These are phyloP conservation scores for Oxyria digyna DNA, from an alignment of 148 eudicot genomes.

Conservation along the genomic window DNA sequence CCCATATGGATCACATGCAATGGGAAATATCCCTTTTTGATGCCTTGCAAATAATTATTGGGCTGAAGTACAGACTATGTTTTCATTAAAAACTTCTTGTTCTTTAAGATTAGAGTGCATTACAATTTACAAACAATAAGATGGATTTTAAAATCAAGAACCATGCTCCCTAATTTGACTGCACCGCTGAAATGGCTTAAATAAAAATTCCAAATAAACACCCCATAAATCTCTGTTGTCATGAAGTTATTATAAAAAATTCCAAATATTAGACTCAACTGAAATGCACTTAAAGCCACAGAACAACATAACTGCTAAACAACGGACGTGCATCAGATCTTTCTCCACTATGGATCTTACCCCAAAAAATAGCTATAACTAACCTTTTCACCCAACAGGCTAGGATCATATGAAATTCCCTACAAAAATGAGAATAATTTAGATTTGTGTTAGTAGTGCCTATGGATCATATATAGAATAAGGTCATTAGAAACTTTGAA, in stretches of 20 bases:
- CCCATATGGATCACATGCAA: background rate
- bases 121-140: too few relatives aligned
- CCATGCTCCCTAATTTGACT: too few relatives aligned
- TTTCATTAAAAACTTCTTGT: too few relatives aligned
- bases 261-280: background rate
- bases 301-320: background rate
- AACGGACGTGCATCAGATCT: background rate
- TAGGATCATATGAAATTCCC: constrained; percentile 46
- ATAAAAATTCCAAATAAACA: too few relatives aligned
- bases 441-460: background rate
- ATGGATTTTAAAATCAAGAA: too few relatives aligned
- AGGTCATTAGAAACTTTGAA: background rate
- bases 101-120: too few relatives aligned
- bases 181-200: too few relatives aligned
- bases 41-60: background rate
- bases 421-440: constrained; percentile 16
- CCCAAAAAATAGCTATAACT: constrained; percentile 5
- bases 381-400: constrained; percentile 42
- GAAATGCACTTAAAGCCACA: background rate
- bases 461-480: background rate
- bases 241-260: background rate
- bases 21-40: background rate
- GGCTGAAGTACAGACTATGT: too few relatives aligned
- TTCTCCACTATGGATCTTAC: background rate
- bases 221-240: too few relatives aligned